phyloP scores from a whole-genome alignment of 73 alveolate species.

The Breviolum minutum region DNA sequence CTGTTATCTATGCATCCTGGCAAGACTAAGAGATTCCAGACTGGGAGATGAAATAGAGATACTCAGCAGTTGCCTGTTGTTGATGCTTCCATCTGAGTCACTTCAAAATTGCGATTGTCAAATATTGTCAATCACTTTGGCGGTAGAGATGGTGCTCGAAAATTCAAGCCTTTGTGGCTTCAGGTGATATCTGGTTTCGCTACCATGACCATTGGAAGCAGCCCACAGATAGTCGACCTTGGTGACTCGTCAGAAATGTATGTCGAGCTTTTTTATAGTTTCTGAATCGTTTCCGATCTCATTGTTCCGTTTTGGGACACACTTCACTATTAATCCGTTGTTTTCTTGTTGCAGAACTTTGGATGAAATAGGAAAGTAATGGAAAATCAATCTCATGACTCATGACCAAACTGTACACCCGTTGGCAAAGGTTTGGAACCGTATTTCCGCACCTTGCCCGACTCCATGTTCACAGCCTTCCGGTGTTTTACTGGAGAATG shows the following conservation, averaged over 20 bases:
- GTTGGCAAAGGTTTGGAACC: not conserved
- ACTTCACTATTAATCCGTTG: too few relatives aligned
- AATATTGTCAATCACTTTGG: too few relatives aligned
- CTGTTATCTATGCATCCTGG: slow-evolving; percentile 47
- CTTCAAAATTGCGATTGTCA: not conserved
- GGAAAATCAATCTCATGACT: too few relatives aligned
- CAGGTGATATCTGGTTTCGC: slow-evolving; percentile 74
- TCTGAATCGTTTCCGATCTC: not conserved
- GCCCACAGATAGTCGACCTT: not conserved
- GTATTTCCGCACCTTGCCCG: slow-evolving; percentile 51
- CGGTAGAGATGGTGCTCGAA: too few relatives aligned
- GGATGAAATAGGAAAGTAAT: too few relatives aligned
- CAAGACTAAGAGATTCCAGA: not conserved
- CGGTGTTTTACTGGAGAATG: slow-evolving; percentile 33
- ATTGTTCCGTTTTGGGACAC: too few relatives aligned
- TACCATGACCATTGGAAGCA: slow-evolving; percentile 50
- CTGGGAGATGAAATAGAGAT: not conserved
- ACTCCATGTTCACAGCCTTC: slow-evolving; percentile 53
- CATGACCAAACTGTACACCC: too few relatives aligned
- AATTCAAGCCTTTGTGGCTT: too few relatives aligned
- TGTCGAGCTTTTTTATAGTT: not conserved
- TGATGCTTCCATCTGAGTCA: not conserved
- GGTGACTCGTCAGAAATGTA: not conserved
- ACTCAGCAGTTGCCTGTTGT: not conserved
- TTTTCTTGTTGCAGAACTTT: too few relatives aligned